Conservation (phyloP, 2,329 filamentous ascomycete genomes). For the Polychaeton citri region DNA sequence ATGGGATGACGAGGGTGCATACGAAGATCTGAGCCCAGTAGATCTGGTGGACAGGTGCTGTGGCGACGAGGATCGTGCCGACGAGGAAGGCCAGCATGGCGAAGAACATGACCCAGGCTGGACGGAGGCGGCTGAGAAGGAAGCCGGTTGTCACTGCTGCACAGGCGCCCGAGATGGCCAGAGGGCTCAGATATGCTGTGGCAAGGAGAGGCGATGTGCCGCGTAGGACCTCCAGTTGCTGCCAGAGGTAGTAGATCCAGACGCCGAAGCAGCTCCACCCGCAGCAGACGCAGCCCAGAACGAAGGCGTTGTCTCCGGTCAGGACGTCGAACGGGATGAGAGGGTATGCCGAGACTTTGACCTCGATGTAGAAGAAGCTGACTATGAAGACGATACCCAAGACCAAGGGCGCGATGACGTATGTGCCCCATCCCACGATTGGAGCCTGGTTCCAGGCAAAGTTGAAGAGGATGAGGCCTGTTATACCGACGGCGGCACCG, state of each 20-base stretch:
- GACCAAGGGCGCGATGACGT: constrained; percentile 45
- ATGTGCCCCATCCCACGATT: constrained; percentile 45
- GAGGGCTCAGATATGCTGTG: constrained; percentile 33
- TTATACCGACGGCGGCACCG: constrained; percentile 38
- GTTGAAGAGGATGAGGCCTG: constrained; percentile 48
- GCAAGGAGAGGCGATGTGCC: constrained; percentile 31
- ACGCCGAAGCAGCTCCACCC: constrained; percentile 43
- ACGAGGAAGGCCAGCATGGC: constrained; percentile 28
- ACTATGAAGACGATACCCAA: constrained; percentile 41
- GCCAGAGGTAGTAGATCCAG: constrained; percentile 39
- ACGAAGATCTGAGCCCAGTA: constrained; percentile 56
- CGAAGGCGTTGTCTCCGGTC: constrained; percentile 39
- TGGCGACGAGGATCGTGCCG: constrained; percentile 28
- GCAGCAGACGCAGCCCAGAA: constrained; percentile 40
- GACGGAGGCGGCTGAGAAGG: constrained; percentile 12
- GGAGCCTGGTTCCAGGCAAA: constrained; percentile 56
- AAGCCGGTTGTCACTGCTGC: constrained; percentile 30
- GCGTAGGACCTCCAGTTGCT: constrained; percentile 34
- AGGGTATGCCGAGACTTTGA: constrained; percentile 33
- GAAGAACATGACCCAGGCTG: constrained; percentile 24
- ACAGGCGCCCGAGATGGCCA: constrained; percentile 29
- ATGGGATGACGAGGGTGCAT: constrained; percentile 32
- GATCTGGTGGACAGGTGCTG: constrained; percentile 39
- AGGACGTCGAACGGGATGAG: constrained; percentile 44
- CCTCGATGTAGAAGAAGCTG: constrained; percentile 42